Base-by-base conservation (phyloP, 2,329 filamentous ascomycete genomes). In the Venturia oleaginea region DNA sequence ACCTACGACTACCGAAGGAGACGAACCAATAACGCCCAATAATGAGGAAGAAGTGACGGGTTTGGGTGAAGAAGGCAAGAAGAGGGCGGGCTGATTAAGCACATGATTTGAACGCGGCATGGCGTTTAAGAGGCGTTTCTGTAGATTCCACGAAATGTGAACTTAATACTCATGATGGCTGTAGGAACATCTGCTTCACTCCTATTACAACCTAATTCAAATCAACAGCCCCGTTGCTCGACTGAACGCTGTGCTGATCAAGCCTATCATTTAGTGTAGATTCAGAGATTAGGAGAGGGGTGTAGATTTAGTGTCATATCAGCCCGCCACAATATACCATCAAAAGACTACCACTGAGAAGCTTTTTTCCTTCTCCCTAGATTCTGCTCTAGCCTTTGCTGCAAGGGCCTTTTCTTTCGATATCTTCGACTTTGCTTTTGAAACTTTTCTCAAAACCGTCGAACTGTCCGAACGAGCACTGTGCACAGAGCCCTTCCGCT, bases 11-110 rank as follows among this genome's bases (percentile, higher is more conserved):
- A 65, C 65, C 3, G 63, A 43, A 24, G 59, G 60, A 4, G 59
- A 60, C 27, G 40, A 43, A 40, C 37, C 37, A 15, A 24, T 32
- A 38, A 40, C 59, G 67, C 66, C 69, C 7, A 75, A 71, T 62
- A 76, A 71, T 62, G 85, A 87, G 63, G 82, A 84, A 2, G 84
- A 85, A 37, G 66, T 69, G 43, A 78, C 34, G 38, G 38, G 38
- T n/a, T n/a, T 57, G 51, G 24, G 15, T n/a, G 51, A 57, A 6
- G 51, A 57, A 5, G 51, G 17, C 2, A 57, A 37, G 51, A 57
- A 57, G 51, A 34, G 51, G 19, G 51, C 51, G 27, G 51, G n/a
- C 34, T 57, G 30, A 57, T 57, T 19, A 15, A 19, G 8, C 34
- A n/a, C 43, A 22, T n/a, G 15, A 34, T 10, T 34, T 57, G 27